Conservation (phyloP, 495 filamentous ascomycete species). For the Neurospora tetraspora region DNA sequence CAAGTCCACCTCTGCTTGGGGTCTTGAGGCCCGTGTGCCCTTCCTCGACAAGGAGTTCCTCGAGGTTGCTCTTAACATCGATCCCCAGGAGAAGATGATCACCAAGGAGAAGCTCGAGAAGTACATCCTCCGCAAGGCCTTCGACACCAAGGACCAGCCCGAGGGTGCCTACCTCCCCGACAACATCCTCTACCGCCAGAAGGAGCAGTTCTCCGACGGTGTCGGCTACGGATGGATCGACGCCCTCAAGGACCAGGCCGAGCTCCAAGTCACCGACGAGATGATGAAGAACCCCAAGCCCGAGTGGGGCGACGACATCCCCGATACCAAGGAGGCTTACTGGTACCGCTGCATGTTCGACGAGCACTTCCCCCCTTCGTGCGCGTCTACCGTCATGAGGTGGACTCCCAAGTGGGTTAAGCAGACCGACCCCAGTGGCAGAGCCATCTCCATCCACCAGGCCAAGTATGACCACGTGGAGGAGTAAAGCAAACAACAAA, state of each 20-base stretch:
- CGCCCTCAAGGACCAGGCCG: conserved; percentile 86
- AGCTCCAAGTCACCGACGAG: conserved; percentile 81
- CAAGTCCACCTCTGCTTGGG: conserved; percentile 99
- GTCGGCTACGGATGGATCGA: conserved; percentile 99
- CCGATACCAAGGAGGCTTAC: conserved; percentile 96
- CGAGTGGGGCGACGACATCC: conserved; percentile 84
- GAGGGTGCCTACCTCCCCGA: conserved; percentile 78
- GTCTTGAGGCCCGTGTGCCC: conserved; percentile 92
- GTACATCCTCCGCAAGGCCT: conserved; percentile 93
- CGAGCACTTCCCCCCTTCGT: conserved; percentile 89
- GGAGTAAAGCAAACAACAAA: conserved; percentile 2
- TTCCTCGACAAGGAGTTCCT: conserved; percentile 97
- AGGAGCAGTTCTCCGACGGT: conserved; percentile 98
- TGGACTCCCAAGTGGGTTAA: conserved; percentile 99
- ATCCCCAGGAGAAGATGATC: conserved; percentile 92
- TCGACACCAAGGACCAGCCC: conserved; percentile 83
- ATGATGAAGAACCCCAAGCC: conserved; percentile 95
- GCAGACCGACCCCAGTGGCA: conserved; percentile 87
- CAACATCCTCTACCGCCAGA: conserved; percentile 94
- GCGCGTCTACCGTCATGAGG: conserved; percentile 85
- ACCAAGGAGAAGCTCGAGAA: conserved; percentile 87
- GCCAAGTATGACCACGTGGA: conserved; percentile 49
- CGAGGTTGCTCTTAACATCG: conserved; percentile 81
- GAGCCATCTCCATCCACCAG: conserved; percentile 60
- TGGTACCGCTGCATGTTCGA: conserved; percentile 99